phyloP scores from a whole-genome alignment of 805 yeast species.

The Wickerhamomyces bisporus region DNA sequence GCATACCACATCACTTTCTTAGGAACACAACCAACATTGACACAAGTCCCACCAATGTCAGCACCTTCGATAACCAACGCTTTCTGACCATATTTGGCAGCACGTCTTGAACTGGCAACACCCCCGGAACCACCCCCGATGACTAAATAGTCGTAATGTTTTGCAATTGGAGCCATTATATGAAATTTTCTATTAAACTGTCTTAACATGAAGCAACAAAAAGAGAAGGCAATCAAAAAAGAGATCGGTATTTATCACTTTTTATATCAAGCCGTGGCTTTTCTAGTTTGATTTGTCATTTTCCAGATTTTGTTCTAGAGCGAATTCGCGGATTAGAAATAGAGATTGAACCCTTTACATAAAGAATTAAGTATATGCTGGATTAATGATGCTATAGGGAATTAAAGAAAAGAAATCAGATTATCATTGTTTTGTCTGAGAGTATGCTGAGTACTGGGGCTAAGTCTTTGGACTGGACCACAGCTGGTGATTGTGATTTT shows the following conservation, averaged over 20 bases:
- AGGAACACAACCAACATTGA: slow-evolving; percentile 98
- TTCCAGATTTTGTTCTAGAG: too few species aligned
- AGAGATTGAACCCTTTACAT: too few species aligned
- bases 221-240: not conserved
- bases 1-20: slow-evolving; percentile 99
- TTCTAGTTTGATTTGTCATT: not conserved
- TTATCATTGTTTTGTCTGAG: too few species aligned
- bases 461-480: too few species aligned
- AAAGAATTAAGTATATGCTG: too few species aligned
- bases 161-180: slow-evolving; percentile 51
- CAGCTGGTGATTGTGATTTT: too few species aligned
- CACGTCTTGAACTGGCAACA: slow-evolving; percentile 96
- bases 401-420: too few species aligned
- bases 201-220: slow-evolving; percentile 3
- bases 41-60: slow-evolving; percentile 96
- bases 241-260: not conserved
- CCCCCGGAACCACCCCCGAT: slow-evolving; percentile 99
- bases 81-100: slow-evolving; percentile 90
- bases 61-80: slow-evolving; percentile 76
- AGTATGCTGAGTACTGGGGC: too few species aligned
- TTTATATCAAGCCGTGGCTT: not conserved
- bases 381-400: too few species aligned
- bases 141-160: slow-evolving; percentile 83
- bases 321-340: too few species aligned
- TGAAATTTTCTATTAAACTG: slow-evolving; percentile 14